These are phyloP conservation scores for Tieghemiomyces parasiticus DNA, from an alignment of 192 early-diverging fungal genomes.

Conservation along the genomic window DNA sequence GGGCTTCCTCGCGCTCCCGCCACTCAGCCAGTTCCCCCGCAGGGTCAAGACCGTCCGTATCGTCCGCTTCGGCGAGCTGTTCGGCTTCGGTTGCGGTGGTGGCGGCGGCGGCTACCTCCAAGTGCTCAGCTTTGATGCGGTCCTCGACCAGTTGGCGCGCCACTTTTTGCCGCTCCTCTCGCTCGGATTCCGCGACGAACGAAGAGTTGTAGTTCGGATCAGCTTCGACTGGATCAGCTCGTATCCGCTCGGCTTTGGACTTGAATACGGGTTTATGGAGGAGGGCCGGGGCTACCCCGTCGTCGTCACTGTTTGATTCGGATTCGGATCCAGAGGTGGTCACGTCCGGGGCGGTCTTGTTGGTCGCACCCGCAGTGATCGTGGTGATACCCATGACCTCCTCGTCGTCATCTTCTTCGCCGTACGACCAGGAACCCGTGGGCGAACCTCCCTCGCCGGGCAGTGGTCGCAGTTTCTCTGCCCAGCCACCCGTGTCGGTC, in stretches of 20 bases:
- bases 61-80: background rate
- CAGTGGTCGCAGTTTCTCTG: too few relatives aligned
- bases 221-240: background rate
- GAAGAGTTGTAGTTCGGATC: background rate
- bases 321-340: background rate
- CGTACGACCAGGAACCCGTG: background rate
- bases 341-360: background rate
- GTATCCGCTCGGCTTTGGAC: background rate
- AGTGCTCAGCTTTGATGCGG: background rate
- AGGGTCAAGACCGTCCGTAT: background rate
- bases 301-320: background rate
- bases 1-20: background rate
- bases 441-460: background rate
- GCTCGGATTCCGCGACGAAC: background rate
- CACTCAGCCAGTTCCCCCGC: constrained; percentile 1
- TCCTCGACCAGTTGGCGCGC: constrained; percentile 4
- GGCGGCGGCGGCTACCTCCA: background rate
- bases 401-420: background rate
- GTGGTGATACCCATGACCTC: background rate
- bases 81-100: background rate
- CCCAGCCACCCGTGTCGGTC: too few relatives aligned
- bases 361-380: background rate
- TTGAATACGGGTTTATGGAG: constrained; percentile 10
- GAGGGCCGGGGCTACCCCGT: background rate
- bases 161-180: background rate